Percentiles rank a stretch among this genome's conserved stretches.
These are phyloP conservation scores for Pseudocercospora cruenta DNA, from an alignment of 2,329 filamentous ascomycete species.

Conservation along the genomic window DNA sequence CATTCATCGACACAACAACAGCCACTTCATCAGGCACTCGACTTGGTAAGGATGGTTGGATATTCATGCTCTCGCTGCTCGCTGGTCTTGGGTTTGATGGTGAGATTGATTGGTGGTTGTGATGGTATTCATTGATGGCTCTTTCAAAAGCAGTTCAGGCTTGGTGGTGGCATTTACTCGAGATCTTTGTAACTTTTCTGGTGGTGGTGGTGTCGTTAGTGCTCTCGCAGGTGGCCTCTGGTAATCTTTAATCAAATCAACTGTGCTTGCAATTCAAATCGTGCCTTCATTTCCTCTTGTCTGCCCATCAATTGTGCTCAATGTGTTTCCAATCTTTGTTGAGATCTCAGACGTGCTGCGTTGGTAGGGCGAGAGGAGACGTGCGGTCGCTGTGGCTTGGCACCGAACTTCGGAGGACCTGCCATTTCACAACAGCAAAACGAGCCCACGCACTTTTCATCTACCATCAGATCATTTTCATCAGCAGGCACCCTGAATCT, in stretches of 20 bases:
- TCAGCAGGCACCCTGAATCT: too few species aligned
- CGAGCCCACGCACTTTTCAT: too few species aligned
- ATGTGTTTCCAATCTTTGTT: background rate
- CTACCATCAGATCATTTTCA: too few species aligned
- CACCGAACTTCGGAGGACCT: background rate
- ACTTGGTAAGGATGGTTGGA: background rate
- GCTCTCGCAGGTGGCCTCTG: background rate
- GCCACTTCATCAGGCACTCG: background rate
- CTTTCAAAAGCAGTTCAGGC: background rate
- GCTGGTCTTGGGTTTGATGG: background rate
- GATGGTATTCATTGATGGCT: background rate
- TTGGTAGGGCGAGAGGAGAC: background rate
- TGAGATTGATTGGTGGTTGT: background rate
- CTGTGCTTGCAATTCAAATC: background rate
- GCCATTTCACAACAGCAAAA: background rate
- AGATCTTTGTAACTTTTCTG: background rate
- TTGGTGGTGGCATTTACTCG: background rate
- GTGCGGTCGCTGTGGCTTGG: background rate
- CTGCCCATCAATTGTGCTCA: background rate
- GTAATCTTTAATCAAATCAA: background rate
- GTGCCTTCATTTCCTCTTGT: background rate
- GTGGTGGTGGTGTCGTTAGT: background rate
- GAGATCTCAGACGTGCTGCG: background rate
- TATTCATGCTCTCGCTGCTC: background rate
- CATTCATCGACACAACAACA: background rate